Evolutionary conservation across 345 rosid genomes (phyloP).

Genomic region (Bruguiera gymnorhiza): DNA sequence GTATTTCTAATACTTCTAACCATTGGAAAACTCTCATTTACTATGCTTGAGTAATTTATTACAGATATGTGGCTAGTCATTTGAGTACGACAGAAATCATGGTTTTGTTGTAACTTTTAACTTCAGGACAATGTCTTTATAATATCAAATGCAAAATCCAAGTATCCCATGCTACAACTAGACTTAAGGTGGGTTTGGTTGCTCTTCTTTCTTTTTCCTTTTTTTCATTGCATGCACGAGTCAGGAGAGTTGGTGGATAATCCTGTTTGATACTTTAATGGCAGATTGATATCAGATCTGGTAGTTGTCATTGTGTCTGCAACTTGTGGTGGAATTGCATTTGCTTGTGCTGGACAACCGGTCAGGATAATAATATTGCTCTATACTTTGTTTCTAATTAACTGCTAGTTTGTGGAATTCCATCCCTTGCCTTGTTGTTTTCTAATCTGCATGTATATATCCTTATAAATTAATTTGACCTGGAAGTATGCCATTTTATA

Average conservation of each 20-base stretch:
- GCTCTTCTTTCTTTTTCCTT: not conserved
- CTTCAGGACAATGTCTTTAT: conserved; percentile 91
- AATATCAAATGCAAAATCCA: conserved; percentile 92
- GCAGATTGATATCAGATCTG: conserved; percentile 93
- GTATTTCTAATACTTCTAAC: conserved; percentile 25
- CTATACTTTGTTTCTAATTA: conserved; percentile 14
- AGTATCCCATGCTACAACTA: conserved; percentile 87
- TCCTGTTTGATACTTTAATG: not conserved
- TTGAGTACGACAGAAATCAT: not conserved
- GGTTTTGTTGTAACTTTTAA: not conserved
- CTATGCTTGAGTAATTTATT: not conserved
- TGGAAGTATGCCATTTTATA: not conserved
- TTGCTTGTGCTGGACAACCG: conserved; percentile 99
- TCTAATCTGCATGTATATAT: not conserved
- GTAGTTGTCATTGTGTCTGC: conserved; percentile 97
- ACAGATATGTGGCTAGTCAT: not conserved
- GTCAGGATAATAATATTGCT: conserved; percentile 40
- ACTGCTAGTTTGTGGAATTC: conserved; percentile 6
- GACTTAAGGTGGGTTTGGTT: conserved; percentile 61
- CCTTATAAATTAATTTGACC: not conserved
- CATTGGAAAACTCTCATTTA: not conserved
- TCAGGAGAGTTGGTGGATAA: conserved; percentile 4
- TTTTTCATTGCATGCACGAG: not conserved
- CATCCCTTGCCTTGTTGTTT: not conserved
- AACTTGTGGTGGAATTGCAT: conserved; percentile 97